These are phyloP conservation scores for Entophlyctis helioformis DNA, from an alignment of 192 early-diverging fungal species.

Conservation along the genomic window DNA sequence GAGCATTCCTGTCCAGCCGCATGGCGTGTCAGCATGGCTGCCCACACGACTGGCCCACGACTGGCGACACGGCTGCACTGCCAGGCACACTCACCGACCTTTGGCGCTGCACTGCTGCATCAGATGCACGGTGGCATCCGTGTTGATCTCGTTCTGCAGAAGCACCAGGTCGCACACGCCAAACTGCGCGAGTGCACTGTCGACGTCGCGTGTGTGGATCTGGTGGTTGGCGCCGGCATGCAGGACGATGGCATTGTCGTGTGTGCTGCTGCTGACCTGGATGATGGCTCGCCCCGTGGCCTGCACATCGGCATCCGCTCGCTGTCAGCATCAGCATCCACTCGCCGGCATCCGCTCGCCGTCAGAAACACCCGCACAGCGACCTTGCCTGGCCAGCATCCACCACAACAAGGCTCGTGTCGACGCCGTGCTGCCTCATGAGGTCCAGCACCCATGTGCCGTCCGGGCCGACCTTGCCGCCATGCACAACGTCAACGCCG, in stretches of 20 bases:
- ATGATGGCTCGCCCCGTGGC: conserved; percentile 80
- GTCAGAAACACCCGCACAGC: not conserved
- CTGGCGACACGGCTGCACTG: too few relatives aligned
- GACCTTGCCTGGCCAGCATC: conserved; percentile 17
- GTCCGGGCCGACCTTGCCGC: conserved; percentile 74
- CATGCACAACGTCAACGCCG: conserved; percentile 54
- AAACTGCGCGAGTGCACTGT: conserved; percentile 38
- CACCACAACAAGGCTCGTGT: conserved; percentile 44
- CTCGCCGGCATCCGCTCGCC: not conserved
- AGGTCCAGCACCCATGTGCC: conserved; percentile 63
- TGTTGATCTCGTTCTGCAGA: conserved; percentile 78
- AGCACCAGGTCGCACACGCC: conserved; percentile 61
- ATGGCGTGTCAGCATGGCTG: too few relatives aligned
- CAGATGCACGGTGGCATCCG: conserved; percentile 8
- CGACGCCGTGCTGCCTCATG: conserved; percentile 51
- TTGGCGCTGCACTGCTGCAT: too few relatives aligned
- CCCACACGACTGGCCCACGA: too few relatives aligned
- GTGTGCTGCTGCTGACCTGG: conserved; percentile 53
- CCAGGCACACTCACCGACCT: too few relatives aligned
- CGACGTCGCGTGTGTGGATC: conserved; percentile 9
- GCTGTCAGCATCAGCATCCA: not conserved
- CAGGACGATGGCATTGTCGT: conserved; percentile 83
- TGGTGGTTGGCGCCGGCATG: conserved; percentile 28
- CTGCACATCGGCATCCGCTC: too few relatives aligned
- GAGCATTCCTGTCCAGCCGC: too few relatives aligned